Evolutionary conservation across 2,329 filamentous ascomycete species (phyloP).

Genomic region (Clathrospora elynae): DNA sequence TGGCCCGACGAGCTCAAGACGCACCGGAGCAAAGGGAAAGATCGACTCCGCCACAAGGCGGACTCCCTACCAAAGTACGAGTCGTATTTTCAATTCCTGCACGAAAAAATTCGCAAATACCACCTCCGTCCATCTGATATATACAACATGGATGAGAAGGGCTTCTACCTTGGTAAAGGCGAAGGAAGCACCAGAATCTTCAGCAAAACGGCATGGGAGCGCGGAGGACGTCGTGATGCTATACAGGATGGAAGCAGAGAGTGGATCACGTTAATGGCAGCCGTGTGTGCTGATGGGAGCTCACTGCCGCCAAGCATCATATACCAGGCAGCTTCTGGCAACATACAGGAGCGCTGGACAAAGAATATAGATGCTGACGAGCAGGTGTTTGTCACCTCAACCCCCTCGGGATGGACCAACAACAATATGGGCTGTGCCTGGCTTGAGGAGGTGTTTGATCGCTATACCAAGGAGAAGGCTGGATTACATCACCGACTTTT

Average conservation of each 20-base stretch:
- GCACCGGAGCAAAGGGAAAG: constrained; percentile 1
- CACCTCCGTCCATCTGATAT: neutral
- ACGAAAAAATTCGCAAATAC: constrained; percentile 2
- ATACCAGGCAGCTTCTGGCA: neutral
- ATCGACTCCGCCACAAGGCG: constrained; percentile 8
- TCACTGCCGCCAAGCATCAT: constrained; percentile 1
- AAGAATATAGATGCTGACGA: neutral
- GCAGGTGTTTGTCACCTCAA: neutral
- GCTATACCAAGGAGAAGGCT: neutral
- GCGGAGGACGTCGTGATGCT: neutral
- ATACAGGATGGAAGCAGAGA: constrained; percentile 5
- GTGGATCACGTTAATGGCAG: constrained; percentile 1
- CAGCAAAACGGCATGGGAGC: neutral
- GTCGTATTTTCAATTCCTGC: constrained; percentile 1
- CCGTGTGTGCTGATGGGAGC: constrained; percentile 3
- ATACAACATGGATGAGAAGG: too few species aligned
- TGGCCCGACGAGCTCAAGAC: constrained; percentile 6
- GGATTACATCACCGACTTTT: neutral
- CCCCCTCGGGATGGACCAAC: neutral
- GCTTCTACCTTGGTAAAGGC: too few species aligned
- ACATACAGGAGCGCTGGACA: neutral
- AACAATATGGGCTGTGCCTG: neutral
- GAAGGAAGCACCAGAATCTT: neutral
- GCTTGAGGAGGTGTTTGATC: too few species aligned
- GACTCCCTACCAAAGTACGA: constrained; percentile 6